Conservation (phyloP, 495 filamentous ascomycete species). For the Penicillium cinerascens region DNA sequence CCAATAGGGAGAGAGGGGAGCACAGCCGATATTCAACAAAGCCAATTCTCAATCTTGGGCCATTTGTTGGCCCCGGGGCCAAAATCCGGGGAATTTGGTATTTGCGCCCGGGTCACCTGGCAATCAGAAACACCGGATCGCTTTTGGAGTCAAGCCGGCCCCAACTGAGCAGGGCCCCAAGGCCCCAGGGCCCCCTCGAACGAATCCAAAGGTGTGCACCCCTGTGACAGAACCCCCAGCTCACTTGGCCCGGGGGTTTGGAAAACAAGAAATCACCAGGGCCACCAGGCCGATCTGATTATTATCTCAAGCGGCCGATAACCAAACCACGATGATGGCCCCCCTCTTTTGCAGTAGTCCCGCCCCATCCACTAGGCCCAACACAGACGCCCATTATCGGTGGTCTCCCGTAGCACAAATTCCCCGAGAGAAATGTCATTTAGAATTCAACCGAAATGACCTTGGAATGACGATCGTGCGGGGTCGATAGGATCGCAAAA, state of each 20-base stretch:
- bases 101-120: slow-evolving; percentile 1
- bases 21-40: not conserved
- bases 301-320: slow-evolving; percentile 6
- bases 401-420: not conserved
- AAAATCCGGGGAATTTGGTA: slow-evolving; percentile 24
- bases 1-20: not conserved
- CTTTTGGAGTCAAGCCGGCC: not conserved
- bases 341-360: not conserved
- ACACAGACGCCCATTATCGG: slow-evolving; percentile 13
- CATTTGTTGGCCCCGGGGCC: slow-evolving; percentile 2
- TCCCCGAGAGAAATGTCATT: not conserved
- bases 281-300: slow-evolving; percentile 6
- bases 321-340: not conserved
- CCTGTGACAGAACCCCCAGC: too few species aligned
- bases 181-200: not conserved
- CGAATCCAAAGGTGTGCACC: not conserved
- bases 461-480: slow-evolving; percentile 24
- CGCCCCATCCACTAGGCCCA: not conserved
- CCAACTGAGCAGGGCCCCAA: too few species aligned
- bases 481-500: slow-evolving; percentile 14
- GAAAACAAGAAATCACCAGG: not conserved
- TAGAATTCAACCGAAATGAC: not conserved
- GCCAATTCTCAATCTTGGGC: slow-evolving; percentile 2
- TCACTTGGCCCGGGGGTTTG: not conserved
- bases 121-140: not conserved